These are phyloP conservation scores for Chalara sp. DNA, from an alignment of 2,329 filamentous ascomycete genomes.

Conservation along the genomic window DNA sequence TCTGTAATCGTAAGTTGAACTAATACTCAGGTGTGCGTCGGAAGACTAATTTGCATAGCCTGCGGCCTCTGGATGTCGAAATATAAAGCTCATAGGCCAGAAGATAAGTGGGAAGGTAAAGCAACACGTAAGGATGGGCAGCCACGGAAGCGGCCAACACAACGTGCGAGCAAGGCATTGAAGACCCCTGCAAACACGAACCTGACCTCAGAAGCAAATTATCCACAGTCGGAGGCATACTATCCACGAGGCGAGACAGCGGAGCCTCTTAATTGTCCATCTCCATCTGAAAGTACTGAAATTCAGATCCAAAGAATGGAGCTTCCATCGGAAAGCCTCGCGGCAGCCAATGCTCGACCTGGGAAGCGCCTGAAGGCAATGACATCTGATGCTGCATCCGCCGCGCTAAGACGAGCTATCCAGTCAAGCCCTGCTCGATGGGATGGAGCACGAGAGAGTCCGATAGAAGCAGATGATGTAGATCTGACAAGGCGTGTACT, in stretches of 20 bases:
- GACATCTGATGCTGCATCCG: conserved; percentile 25
- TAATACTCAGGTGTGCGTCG: neutral
- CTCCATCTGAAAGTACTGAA: neutral
- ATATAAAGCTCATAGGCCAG: conserved; percentile 75
- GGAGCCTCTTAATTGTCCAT: neutral
- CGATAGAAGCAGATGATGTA: conserved; percentile 46
- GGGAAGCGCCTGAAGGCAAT: conserved; percentile 20
- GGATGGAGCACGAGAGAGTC: conserved; percentile 47
- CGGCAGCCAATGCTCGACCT: no score
- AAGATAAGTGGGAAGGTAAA: conserved; percentile 67
- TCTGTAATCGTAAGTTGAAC: conserved; percentile 74
- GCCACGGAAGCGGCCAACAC: neutral
- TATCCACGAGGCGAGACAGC: conserved; percentile 11
- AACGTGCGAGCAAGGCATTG: neutral
- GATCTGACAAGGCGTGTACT: conserved; percentile 61
- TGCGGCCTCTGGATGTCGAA: conserved; percentile 95
- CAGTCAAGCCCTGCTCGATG: conserved; percentile 32
- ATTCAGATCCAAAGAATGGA: neutral
- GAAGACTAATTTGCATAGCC: conserved; percentile 38
- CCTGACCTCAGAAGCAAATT: conserved; percentile 25
- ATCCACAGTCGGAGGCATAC: conserved; percentile 37
- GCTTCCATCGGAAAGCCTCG: neutral
- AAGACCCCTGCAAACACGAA: neutral
- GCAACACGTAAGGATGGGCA: conserved; percentile 25
- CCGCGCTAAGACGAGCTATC: conserved; percentile 24